Conservation (phyloP, 225 moss, liverwort and hornwort genomes). For the Asterella californica region DNA sequence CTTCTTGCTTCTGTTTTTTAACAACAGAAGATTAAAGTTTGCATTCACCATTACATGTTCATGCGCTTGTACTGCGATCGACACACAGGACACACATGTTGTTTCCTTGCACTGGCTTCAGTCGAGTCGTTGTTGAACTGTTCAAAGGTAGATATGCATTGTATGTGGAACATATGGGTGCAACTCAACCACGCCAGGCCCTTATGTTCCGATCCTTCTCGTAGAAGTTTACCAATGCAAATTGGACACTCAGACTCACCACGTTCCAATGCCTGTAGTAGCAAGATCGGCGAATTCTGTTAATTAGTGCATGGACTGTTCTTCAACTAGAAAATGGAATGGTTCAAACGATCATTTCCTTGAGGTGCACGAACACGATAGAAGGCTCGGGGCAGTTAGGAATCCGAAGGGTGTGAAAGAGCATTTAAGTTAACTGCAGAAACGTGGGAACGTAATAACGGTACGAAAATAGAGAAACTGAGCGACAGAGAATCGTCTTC, state of each 20-base stretch:
- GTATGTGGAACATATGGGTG: constrained; percentile 39
- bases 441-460: too few species aligned
- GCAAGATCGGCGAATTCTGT: not conserved
- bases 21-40: not conserved
- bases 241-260: constrained; percentile 37
- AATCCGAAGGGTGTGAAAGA: too few species aligned
- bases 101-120: constrained; percentile 11
- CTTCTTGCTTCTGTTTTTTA: too few species aligned
- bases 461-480: not conserved
- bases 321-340: too few species aligned
- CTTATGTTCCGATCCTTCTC: constrained; percentile 18
- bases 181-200: constrained; percentile 46
- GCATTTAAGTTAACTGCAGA: too few species aligned
- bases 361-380: too few species aligned
- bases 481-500: not conserved
- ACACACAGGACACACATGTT: constrained; percentile 39
- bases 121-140: constrained; percentile 25
- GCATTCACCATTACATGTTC: constrained; percentile 18
- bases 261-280: constrained; percentile 37
- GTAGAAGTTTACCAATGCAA: constrained; percentile 37
- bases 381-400: too few species aligned
- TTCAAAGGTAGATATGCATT: constrained; percentile 42
- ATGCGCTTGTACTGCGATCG: constrained; percentile 27
- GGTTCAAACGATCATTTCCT: too few species aligned
- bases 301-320: too few species aligned